A percentile compares a stretch with the other conserved stretches of the same genome.
phyloP scores from a whole-genome alignment of 1,284 basidiomycete genomes.

The Trametes versicolor region DNA sequence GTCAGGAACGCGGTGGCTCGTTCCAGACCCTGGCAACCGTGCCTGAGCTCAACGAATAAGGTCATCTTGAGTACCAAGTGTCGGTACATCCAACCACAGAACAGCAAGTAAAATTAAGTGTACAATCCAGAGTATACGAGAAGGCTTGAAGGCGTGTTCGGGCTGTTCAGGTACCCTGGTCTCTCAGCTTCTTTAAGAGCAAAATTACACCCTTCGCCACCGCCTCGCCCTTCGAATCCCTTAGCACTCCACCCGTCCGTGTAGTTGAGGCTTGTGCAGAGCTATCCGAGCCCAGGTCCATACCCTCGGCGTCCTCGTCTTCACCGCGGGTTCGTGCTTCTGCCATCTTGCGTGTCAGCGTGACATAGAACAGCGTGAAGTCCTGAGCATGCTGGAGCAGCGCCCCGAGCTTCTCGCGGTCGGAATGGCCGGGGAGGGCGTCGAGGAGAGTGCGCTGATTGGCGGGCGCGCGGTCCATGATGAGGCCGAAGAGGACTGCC shows the following conservation, averaged over 20 bases:
- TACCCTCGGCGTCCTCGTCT: slow-evolving; percentile 38
- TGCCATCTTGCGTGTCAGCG: slow-evolving; percentile 46
- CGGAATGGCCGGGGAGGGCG: slow-evolving; percentile 49
- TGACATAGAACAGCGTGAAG: slow-evolving; percentile 65
- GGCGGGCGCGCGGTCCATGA: slow-evolving; percentile 57
- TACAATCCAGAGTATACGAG: not conserved
- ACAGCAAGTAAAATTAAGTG: not conserved
- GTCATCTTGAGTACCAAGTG: not conserved
- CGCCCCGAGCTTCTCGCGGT: slow-evolving; percentile 51
- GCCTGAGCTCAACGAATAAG: not conserved
- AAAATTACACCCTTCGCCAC: slow-evolving; percentile 60
- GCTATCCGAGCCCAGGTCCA: slow-evolving; percentile 30
- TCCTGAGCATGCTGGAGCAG: slow-evolving; percentile 63
- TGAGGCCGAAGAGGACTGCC: slow-evolving; percentile 75
- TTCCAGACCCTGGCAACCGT: slow-evolving; percentile 11
- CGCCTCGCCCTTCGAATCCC: slow-evolving; percentile 51
- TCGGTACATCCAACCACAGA: too few species aligned
- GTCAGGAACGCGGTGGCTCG: slow-evolving; percentile 30
- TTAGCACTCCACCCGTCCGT: slow-evolving; percentile 31
- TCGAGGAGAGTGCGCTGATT: slow-evolving; percentile 59
- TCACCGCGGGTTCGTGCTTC: slow-evolving; percentile 39
- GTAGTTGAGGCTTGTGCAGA: slow-evolving; percentile 23
- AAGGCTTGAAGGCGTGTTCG: not conserved
- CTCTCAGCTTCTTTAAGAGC: slow-evolving; percentile 54
- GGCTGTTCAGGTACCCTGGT: slow-evolving; percentile 10